Conservation (phyloP, 768 basidiomycete genomes). For the Boletus reticulatus region DNA sequence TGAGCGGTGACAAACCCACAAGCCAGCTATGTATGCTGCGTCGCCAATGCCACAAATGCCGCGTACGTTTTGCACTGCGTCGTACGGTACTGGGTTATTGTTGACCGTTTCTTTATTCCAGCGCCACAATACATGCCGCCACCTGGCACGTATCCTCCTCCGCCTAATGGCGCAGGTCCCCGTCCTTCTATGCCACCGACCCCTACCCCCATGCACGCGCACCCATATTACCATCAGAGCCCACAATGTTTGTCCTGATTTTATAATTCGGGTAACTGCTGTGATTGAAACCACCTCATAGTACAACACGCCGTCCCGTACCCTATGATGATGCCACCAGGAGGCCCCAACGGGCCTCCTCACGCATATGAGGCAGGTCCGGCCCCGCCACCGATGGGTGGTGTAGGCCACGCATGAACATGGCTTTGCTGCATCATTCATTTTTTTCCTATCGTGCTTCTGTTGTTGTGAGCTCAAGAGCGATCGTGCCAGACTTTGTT, state of each 20-base stretch:
- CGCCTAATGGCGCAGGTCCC: slow-evolving; percentile 74
- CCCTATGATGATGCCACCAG: slow-evolving; percentile 86
- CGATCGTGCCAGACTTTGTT: slow-evolving; percentile 25
- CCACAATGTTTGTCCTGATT: slow-evolving; percentile 65
- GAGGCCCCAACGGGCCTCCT: slow-evolving; percentile 59
- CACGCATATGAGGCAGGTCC: slow-evolving; percentile 73
- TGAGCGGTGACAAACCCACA: slow-evolving; percentile 4
- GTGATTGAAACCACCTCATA: slow-evolving; percentile 37
- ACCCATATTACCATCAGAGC: slow-evolving; percentile 87
- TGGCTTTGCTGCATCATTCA: slow-evolving; percentile 11
- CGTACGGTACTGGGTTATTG: background rate
- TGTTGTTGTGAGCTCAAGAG: slow-evolving; percentile 30
- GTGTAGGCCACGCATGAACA: slow-evolving; percentile 56
- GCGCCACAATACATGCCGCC: slow-evolving; percentile 80
- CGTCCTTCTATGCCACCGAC: slow-evolving; percentile 92
- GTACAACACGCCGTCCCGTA: slow-evolving; percentile 87
- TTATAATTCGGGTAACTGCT: slow-evolving; percentile 9
- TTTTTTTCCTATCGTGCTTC: slow-evolving; percentile 11
- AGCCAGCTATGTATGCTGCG: slow-evolving; percentile 73
- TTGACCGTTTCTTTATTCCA: slow-evolving; percentile 24
- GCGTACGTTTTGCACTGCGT: slow-evolving; percentile 48
- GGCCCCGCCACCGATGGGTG: slow-evolving; percentile 75
- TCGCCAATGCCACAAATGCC: slow-evolving; percentile 88
- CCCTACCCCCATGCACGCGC: slow-evolving; percentile 82
- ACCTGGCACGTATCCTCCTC: slow-evolving; percentile 73